These are phyloP conservation scores for Saturnispora zaruensis DNA, from an alignment of 805 yeast species.

Conservation along the genomic window DNA sequence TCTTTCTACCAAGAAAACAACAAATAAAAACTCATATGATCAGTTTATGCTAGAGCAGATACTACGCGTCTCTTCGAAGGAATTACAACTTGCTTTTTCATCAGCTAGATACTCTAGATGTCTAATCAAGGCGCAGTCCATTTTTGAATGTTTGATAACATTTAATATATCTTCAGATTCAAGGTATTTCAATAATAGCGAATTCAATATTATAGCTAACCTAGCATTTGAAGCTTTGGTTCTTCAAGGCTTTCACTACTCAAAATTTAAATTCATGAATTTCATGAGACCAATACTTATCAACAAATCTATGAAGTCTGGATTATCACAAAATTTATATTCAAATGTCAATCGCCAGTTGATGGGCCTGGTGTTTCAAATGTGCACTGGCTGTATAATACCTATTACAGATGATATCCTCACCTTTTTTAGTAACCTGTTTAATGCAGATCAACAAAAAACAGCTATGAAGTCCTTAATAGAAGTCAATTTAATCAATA, in stretches of 20 bases:
- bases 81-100: not conserved
- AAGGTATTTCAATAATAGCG: not conserved
- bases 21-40: not conserved
- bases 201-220: not conserved
- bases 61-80: not conserved
- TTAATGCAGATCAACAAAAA: not conserved
- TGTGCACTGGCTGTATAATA: not conserved
- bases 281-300: not conserved
- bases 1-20: not conserved
- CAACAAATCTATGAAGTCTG: not conserved
- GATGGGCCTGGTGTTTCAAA: not conserved
- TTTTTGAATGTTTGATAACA: not conserved
- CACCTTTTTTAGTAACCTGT: not conserved
- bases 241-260: not conserved
- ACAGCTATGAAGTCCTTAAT: slow-evolving; percentile 12
- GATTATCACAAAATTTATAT: not conserved
- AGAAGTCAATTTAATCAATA: slow-evolving; percentile 18
- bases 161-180: not conserved
- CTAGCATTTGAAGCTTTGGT: not conserved
- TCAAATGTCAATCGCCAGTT: not conserved
- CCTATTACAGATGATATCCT: not conserved
- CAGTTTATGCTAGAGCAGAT: not conserved
- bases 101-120: not conserved
- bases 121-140: not conserved
- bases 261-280: not conserved